These are phyloP conservation scores for Penicillium sp. DNA, from an alignment of 2,329 filamentous ascomycete genomes.

Conservation along the genomic window DNA sequence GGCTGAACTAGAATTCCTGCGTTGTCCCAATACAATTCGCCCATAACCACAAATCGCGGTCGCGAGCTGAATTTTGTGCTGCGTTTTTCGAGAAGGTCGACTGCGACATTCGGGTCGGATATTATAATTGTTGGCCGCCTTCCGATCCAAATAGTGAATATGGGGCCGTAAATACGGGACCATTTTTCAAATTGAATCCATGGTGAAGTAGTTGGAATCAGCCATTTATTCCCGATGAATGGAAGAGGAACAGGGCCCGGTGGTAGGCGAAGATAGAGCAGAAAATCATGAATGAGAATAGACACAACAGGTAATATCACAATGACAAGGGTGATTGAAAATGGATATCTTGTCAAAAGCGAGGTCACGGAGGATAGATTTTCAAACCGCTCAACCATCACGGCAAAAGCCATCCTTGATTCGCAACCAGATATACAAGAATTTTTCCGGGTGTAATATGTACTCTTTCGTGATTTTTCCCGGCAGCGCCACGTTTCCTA, in stretches of 20 bases:
- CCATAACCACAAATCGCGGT: conserved; percentile 33
- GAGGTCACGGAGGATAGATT: background rate
- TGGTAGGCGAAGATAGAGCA: conserved; percentile 34
- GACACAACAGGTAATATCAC: conserved; percentile 35
- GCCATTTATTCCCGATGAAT: conserved; percentile 31
- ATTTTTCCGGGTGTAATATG: too few species aligned
- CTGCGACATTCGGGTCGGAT: conserved; percentile 36
- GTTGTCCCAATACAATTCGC: conserved; percentile 41
- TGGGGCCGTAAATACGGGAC: conserved; percentile 39
- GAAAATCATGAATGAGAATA: conserved; percentile 29
- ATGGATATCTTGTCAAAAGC: background rate
- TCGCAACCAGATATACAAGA: background rate
- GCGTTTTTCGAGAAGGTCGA: conserved; percentile 44
- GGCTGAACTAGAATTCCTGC: conserved; percentile 54
- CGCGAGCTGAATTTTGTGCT: conserved; percentile 44
- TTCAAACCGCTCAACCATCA: background rate
- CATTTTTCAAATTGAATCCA: conserved; percentile 40
- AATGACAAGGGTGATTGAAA: conserved; percentile 11
- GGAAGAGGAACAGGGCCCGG: conserved; percentile 32
- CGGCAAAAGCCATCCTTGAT: background rate
- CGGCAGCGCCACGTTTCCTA: background rate
- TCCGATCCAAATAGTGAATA: conserved; percentile 42
- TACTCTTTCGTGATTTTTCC: too few species aligned
- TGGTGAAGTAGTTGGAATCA: conserved; percentile 26
- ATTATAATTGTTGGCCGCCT: conserved; percentile 41